Base-by-base conservation (phyloP, 2,329 filamentous ascomycete genomes). In the Hypoxylon sp. region DNA sequence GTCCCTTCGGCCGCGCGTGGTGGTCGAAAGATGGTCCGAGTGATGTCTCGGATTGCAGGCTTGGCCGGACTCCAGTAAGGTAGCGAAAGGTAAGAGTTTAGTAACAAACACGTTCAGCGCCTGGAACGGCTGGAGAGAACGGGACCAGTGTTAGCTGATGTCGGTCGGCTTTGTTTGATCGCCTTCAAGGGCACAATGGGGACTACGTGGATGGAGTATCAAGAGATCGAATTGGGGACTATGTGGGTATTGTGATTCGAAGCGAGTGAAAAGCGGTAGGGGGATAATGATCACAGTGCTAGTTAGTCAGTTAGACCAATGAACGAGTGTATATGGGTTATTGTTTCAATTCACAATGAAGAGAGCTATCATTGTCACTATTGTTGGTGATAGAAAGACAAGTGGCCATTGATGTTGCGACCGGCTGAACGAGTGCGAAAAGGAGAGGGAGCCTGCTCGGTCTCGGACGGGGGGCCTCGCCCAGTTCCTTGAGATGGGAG, bases 121-220 rank as follows among this genome's bases (percentile, higher is more conserved):
- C 55, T 54, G 55, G 54, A 46, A 69, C 48, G 54, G 55, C 17
- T 57, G 50, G 53, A 27, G 40, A 53, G 51, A 57, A 60, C 53
- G 55, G 66, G 46, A 50, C 69, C 30, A 66, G 66, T 30, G 61
- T 51, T 66, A 56, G 69, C 37, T 63, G 58, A 59, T 60, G 58
- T 66, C 37, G 54, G 53, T 61, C 35, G 61, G 70, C 59, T 57
- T 54, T 53, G 71, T 73, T 73, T 73, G 71, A 73, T 73, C 71
- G 69, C 35, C 71, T 55, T 37, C 59, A 58, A 30, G 69, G 64
- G 66, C 53, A 59, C 46, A 53, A 69, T 63, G 57, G 53, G 50
- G 42, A 57, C 11, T 53, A 49, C 66, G 40, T 51, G 46, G 59
- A 61, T 56, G 58, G 66, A 65, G 70, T 72, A 40, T 71, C 70